Base-by-base conservation (phyloP, 2,329 filamentous ascomycete genomes). In the Orbilia blumenaviensis region DNA sequence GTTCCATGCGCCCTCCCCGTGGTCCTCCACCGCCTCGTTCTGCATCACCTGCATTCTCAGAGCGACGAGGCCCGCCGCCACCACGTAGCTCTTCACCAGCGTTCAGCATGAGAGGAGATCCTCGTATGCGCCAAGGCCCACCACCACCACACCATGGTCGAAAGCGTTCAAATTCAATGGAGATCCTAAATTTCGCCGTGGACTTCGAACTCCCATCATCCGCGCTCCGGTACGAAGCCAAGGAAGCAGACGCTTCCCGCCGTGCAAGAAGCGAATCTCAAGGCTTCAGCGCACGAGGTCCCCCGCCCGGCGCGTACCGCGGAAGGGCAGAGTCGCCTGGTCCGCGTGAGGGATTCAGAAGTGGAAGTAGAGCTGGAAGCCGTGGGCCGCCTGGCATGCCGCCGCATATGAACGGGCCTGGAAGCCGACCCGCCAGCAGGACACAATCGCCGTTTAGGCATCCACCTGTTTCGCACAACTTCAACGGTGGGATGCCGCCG, bases 121-220 rank as follows among this genome's bases (percentile, higher is more conserved):
- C 71, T 14, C 32, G 63, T 14, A 68, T 76, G 56, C 52, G 62
- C 3, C 48, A 38, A 8, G 69, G 61, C 14, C 54, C 62, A 12
- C 36, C 58, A 12, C 36, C 58, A 7, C 66, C 18, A 44, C 44
- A 68, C 14, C 71, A 75, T 41, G 63, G 62, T 38, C 54, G 71
- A n/a, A 75, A 68, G 60, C 63, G 63, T 3, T 75, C 71, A 14
- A 75, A 75, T 42, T 67, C 62, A 2, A 67, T 68, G 56, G 71
- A 75, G 18, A 58, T 75, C 27, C 50, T 75, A 2, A 41, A 68
- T 18, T 75, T 75, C 46, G 71, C 71, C 1, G 56, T 60, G 32
- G 71, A 75, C 16, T 75, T 75, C 16, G 71, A 68, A 18, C 42
- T 75, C 3, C 71, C 71, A 3, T 41, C 56, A 0, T 56, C 54